Conservation (phyloP, 441 rosid genomes). For the Isatis lusitanica region DNA sequence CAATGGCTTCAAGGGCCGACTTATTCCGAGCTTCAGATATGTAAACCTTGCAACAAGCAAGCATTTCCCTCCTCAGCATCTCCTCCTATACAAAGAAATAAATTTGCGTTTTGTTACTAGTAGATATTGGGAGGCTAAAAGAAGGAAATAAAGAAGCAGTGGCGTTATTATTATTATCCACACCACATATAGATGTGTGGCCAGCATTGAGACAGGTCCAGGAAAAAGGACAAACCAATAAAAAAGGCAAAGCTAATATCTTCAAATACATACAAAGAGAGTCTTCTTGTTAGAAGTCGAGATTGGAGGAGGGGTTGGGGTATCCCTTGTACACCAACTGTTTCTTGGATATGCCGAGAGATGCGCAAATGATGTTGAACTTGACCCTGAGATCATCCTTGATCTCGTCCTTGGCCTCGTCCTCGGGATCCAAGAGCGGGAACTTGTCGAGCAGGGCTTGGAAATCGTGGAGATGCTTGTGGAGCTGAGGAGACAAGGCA, state of each 20-base stretch:
- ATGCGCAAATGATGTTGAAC: slow-evolving; percentile 68
- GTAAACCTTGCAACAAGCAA: slow-evolving; percentile 84
- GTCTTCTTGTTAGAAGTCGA: slow-evolving; percentile 51
- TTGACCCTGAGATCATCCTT: slow-evolving; percentile 65
- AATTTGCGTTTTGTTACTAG: neutral
- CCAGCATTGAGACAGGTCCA: neutral
- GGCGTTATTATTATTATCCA: neutral
- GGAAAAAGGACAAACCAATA: neutral
- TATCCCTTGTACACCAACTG: slow-evolving; percentile 66
- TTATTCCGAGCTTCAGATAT: slow-evolving; percentile 74
- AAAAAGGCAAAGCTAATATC: neutral
- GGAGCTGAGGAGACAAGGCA: slow-evolving; percentile 58
- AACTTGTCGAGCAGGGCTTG: slow-evolving; percentile 55
- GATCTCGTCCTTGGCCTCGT: slow-evolving; percentile 58
- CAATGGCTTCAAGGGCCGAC: slow-evolving; percentile 65
- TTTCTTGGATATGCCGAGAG: slow-evolving; percentile 48
- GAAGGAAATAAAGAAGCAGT: neutral
- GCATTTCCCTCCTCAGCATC: slow-evolving; percentile 70
- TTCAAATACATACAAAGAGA: slow-evolving; percentile 35
- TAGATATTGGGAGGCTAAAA: neutral
- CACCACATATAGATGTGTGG: neutral
- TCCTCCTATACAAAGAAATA: slow-evolving; percentile 2
- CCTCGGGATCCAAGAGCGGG: slow-evolving; percentile 70
- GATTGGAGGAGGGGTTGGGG: slow-evolving; percentile 48
- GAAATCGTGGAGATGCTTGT: slow-evolving; percentile 60